These are phyloP conservation scores for Trichophyton simii DNA, from an alignment of 2,329 filamentous ascomycete genomes.

Conservation along the genomic window DNA sequence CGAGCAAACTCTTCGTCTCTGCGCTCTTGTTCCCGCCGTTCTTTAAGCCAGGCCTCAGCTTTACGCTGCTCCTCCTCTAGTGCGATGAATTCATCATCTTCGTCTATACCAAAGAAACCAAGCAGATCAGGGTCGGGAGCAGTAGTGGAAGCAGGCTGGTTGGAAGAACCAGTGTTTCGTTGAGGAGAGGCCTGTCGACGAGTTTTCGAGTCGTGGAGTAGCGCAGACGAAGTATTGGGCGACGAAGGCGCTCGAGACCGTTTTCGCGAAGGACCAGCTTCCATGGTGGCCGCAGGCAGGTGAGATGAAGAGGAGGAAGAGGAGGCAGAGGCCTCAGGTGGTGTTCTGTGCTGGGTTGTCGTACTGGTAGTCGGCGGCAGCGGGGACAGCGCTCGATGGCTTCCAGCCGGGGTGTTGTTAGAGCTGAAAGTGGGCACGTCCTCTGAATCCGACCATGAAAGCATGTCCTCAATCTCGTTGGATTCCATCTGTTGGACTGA, in stretches of 20 bases:
- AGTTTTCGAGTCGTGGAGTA: neutral
- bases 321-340: neutral
- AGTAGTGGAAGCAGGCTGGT: neutral
- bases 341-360: neutral
- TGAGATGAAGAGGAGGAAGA: neutral
- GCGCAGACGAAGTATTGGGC: neutral
- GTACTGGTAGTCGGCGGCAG: neutral
- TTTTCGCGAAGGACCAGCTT: neutral
- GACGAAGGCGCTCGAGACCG: neutral
- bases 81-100: constrained; percentile 17
- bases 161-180: neutral
- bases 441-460: neutral
- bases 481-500: neutral
- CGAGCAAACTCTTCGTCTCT: constrained; percentile 30
- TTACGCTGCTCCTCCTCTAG: constrained; percentile 21
- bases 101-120: constrained; percentile 18
- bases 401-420: neutral
- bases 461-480: neutral
- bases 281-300: neutral
- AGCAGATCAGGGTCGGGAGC: constrained; percentile 11
- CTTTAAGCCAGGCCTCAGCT: constrained; percentile 22
- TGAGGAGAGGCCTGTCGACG: neutral
- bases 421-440: neutral
- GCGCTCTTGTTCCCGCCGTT: constrained; percentile 24
- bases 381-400: neutral